Evolutionary conservation across 2,329 filamentous ascomycete species (phyloP).

Genomic region (Sporothrix mexicana): DNA sequence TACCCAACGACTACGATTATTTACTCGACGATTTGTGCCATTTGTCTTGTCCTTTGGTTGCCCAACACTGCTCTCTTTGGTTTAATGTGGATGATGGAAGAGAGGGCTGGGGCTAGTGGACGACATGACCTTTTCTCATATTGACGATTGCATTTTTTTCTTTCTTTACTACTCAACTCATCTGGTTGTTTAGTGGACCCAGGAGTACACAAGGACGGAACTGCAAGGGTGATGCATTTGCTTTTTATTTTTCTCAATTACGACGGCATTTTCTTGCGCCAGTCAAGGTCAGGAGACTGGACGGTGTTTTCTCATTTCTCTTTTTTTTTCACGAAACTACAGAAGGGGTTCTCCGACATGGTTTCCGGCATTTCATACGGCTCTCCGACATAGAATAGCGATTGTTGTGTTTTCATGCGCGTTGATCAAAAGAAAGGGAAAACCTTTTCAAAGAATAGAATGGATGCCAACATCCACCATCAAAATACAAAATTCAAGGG

Average conservation of each 20-base stretch:
- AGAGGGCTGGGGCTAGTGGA: background rate
- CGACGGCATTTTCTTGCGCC: background rate
- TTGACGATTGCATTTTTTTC: slow-evolving; percentile 11
- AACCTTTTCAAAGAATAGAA: slow-evolving; percentile 23
- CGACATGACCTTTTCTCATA: slow-evolving; percentile 15
- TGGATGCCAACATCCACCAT: slow-evolving; percentile 29
- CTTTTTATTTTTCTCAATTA: slow-evolving; percentile 5
- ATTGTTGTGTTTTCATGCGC: slow-evolving; percentile 10
- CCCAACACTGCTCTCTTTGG: background rate
- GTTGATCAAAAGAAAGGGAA: slow-evolving; percentile 13
- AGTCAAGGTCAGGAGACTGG: background rate
- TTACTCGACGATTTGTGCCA: background rate
- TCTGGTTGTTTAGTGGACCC: background rate
- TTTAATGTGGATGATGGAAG: slow-evolving; percentile 25
- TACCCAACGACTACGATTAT: slow-evolving; percentile 28
- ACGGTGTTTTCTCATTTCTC: background rate
- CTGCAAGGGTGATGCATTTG: slow-evolving; percentile 8
- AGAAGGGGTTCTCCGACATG: slow-evolving; percentile 6
- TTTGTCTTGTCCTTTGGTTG: background rate
- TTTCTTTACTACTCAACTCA: background rate
- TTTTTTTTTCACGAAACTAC: background rate
- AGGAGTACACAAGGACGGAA: slow-evolving; percentile 19
- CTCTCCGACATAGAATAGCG: slow-evolving; percentile 21
- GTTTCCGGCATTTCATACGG: slow-evolving; percentile 28
- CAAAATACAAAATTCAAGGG: slow-evolving; percentile 19